phyloP scores from a whole-genome alignment of 495 filamentous ascomycete genomes.

The Tuber umbilicatum region DNA sequence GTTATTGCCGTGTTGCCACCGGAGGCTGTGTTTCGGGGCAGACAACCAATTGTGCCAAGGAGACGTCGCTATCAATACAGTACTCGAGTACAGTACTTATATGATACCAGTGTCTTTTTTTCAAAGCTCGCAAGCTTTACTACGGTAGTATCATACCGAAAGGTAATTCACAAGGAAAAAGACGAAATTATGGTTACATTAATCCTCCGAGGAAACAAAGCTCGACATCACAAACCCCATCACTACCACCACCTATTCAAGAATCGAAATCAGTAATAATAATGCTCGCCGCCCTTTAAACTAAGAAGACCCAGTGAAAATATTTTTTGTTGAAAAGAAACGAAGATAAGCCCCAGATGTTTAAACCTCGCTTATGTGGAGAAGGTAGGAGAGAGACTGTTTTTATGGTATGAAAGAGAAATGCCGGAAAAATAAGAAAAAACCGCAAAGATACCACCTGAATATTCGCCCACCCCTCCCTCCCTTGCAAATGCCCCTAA shows the following conservation, averaged over 20 bases:
- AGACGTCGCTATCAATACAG: not conserved
- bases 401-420: not conserved
- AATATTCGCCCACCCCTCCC: not conserved
- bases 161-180: not conserved
- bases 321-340: not conserved
- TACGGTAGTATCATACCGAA: not conserved
- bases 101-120: not conserved
- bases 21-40: too few relatives aligned
- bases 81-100: too few relatives aligned
- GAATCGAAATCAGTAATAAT: not conserved
- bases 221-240: not conserved
- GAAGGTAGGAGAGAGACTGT: not conserved
- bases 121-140: not conserved
- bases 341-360: not conserved
- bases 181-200: conserved; percentile 1
- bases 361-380: conserved; percentile 1
- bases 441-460: not conserved
- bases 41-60: not conserved
- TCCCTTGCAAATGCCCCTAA: not conserved
- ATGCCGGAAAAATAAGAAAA: not conserved
- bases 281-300: conserved; percentile 1
- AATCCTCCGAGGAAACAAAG: not conserved
- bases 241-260: not conserved
- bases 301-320: not conserved
- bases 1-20: too few relatives aligned